Percentiles rank a stretch among this genome's conserved stretches.
phyloP scores from a whole-genome alignment of 495 filamentous ascomycete genomes.

The Penicillium flavigenum region DNA sequence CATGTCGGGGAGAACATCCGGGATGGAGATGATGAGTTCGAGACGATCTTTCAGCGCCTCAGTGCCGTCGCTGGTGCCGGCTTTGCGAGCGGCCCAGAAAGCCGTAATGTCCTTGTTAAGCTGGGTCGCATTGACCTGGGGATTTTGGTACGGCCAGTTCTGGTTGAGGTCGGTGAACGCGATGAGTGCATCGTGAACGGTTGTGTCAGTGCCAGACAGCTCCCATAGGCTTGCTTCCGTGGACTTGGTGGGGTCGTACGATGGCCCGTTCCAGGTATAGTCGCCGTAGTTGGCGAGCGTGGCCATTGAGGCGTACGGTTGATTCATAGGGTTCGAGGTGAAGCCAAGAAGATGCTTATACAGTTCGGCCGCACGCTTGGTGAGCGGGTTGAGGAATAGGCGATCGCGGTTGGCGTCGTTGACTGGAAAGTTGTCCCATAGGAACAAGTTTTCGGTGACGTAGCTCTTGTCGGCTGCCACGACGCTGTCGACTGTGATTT shows the following conservation, averaged over 20 bases:
- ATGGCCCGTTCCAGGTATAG: constrained; percentile 18
- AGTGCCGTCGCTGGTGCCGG: not conserved
- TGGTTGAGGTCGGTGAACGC: constrained; percentile 19
- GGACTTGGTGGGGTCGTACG: constrained; percentile 13
- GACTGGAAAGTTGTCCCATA: constrained; percentile 24
- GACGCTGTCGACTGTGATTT: constrained; percentile 19
- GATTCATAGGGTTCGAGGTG: constrained; percentile 20
- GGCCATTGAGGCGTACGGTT: constrained; percentile 18
- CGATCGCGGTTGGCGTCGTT: constrained; percentile 20
- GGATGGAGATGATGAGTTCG: constrained; percentile 6
- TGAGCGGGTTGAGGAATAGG: constrained; percentile 19
- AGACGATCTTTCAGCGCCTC: constrained; percentile 8
- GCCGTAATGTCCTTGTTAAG: constrained; percentile 11
- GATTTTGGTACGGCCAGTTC: constrained; percentile 19
- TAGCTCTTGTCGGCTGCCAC: constrained; percentile 13
- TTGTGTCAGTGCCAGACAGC: constrained; percentile 8
- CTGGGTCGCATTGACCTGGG: constrained; percentile 9
- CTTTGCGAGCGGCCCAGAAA: constrained; percentile 13
- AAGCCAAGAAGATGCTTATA: constrained; percentile 20
- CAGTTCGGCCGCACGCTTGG: constrained; percentile 12
- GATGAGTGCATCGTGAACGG: constrained; percentile 12
- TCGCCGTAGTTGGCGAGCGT: constrained; percentile 19
- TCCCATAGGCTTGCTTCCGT: constrained; percentile 14
- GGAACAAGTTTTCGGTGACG: constrained; percentile 16
- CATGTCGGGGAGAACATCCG: constrained; percentile 15